Evolutionary conservation across 1,284 basidiomycete genomes (phyloP), one percentile per base, ranked within the genome.

Genomic region (Tremellales sp.): DNA sequence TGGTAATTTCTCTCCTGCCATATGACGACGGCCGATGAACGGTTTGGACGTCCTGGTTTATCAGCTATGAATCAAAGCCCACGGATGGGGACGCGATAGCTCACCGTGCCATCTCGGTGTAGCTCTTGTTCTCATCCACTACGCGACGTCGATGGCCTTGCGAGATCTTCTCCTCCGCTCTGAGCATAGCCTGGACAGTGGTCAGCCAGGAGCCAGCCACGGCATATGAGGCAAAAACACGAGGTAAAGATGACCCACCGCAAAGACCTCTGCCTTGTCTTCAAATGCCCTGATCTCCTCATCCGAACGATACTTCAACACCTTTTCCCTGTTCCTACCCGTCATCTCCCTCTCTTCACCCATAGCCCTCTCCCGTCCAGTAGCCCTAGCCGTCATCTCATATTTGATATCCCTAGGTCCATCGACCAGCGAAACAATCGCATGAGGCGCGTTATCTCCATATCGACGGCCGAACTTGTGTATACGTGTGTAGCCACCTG

Each of bases 401-500:
- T 84, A 86, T 57, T 85, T 84, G 39, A 98, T 75, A 74, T 99
- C 96, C 53, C 82, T 80, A 10, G 91, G 89, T 64, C 89, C 88
- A 77, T 98, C 96, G 26, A 98, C 94, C 5, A 99, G 79, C 73
- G 96, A 89, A 39, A 99, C 75, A 51, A 99, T 82, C 3, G 94
- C 94, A 56, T 86, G 81, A 1, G 91, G 90, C 25, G 96, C 96
- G 68, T 96, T 89, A 78, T 99, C 96, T 22, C 93, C 92, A 49
- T 78, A 80, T 17, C 94, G 82, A 70, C 86, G 82, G 35, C 94
- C 96, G 59, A 84, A 88, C 67, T 86, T 89, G 70, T 91, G 85
- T 56, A 98, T 85, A 23, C 96, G 84, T 6, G 96, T 98, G 77
- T 97, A 99, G 6, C 96, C 96, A 10, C 96, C 96, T 4, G 85